Conservation (phyloP, 2,329 filamentous ascomycete genomes). For the Pezicula neosporulosa region DNA sequence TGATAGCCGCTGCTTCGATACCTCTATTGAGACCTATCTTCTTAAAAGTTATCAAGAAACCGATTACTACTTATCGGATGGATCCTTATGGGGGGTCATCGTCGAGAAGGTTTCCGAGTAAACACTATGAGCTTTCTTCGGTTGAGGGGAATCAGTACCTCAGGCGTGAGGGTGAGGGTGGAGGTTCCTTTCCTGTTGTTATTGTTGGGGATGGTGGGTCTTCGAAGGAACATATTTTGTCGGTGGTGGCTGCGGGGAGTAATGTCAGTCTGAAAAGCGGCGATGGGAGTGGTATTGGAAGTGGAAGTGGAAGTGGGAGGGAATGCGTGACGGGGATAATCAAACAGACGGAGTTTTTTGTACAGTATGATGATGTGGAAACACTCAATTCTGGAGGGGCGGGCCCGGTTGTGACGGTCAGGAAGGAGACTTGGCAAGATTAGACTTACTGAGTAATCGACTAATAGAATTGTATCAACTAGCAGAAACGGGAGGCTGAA, state of each 20-base stretch:
- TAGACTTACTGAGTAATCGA: too few relatives aligned
- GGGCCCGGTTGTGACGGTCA: too few relatives aligned
- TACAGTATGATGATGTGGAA: too few relatives aligned
- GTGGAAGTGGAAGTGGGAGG: background rate
- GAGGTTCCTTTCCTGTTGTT: background rate
- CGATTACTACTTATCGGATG: background rate
- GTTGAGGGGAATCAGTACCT: background rate
- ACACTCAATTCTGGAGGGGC: too few relatives aligned
- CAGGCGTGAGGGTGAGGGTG: too few relatives aligned
- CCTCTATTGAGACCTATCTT: conserved; percentile 7
- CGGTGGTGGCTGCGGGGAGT: background rate
- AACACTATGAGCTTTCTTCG: conserved; percentile 1
- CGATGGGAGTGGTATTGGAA: background rate
- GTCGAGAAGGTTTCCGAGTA: background rate
- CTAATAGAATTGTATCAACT: too few relatives aligned
- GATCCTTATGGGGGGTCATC: too few relatives aligned
- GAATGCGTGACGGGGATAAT: background rate
- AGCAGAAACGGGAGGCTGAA: too few relatives aligned
- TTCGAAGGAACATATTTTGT: conserved; percentile 6
- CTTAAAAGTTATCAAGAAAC: background rate
- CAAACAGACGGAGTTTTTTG: too few relatives aligned
- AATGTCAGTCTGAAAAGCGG: too few relatives aligned
- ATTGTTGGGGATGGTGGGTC: background rate
- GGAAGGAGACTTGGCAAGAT: too few relatives aligned
- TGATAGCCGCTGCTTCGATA: conserved; percentile 4